These are phyloP conservation scores for Fistulinella prunicolor DNA, from an alignment of 768 basidiomycete genomes.

Conservation along the genomic window DNA sequence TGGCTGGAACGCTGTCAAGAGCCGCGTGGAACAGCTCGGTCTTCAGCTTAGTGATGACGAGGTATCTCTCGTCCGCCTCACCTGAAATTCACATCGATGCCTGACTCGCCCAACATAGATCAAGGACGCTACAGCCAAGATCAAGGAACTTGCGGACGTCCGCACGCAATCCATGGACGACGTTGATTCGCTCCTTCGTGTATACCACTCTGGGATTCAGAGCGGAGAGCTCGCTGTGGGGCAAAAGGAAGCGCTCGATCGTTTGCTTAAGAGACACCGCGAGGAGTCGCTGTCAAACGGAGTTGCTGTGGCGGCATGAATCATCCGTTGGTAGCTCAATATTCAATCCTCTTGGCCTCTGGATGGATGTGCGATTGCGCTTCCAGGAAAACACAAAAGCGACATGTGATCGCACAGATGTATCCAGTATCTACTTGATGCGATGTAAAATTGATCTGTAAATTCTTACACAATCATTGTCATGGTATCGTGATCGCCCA, in stretches of 20 bases:
- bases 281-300: conserved; percentile 24
- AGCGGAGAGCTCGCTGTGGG: conserved; percentile 90
- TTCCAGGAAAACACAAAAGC: conserved; percentile 19
- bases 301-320: conserved; percentile 10
- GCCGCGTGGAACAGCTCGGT: conserved; percentile 95
- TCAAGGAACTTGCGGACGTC: conserved; percentile 98
- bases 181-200: conserved; percentile 92
- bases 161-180: conserved; percentile 99
- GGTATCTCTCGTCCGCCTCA: conserved; percentile 35
- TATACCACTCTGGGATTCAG: conserved; percentile 93
- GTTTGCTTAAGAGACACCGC: conserved; percentile 78
- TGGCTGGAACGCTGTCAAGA: conserved; percentile 99
- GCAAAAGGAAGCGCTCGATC: conserved; percentile 89
- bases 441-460: conserved; percentile 6
- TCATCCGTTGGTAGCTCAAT: neutral
- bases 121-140: conserved; percentile 98
- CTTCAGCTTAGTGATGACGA: conserved; percentile 87
- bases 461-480: neutral
- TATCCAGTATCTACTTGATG: conserved; percentile 12
- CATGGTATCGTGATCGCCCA: neutral
- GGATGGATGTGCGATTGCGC: too few species aligned
- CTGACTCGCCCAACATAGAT: conserved; percentile 43
- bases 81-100: neutral
- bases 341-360: too few species aligned
- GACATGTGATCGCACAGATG: conserved; percentile 12